Percentiles rank a stretch among this genome's conserved stretches.
These are phyloP conservation scores for Thalassiosira hispida DNA, from an alignment of 352 stramenopile genomes.

Conservation along the genomic window DNA sequence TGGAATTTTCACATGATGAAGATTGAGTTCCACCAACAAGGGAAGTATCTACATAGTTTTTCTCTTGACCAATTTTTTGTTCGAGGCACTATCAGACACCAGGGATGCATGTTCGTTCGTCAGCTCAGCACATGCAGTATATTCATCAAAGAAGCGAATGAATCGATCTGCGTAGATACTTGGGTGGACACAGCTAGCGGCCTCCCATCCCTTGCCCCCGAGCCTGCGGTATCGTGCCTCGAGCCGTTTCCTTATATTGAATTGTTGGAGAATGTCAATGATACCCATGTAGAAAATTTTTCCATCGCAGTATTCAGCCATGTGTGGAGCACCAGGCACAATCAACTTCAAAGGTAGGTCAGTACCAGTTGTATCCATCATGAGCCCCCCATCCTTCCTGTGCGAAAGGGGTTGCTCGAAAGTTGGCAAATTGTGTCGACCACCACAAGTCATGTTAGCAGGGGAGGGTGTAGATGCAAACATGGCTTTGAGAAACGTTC, in stretches of 20 bases:
- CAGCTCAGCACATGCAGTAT: conserved; percentile 27
- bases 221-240: conserved; percentile 83
- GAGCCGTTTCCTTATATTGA: conserved; percentile 91
- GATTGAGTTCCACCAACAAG: no score
- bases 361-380: conserved; percentile 75
- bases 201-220: conserved; percentile 54
- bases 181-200: conserved; percentile 80
- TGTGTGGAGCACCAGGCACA: conserved; percentile 82
- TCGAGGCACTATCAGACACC: conserved; percentile 12
- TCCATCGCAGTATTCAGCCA: conserved; percentile 88
- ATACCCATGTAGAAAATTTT: conserved; percentile 97
- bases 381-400: conserved; percentile 76
- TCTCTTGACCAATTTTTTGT: conserved; percentile 1
- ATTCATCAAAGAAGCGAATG: conserved; percentile 82
- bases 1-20: no score
- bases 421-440: conserved; percentile 27
- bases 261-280: conserved; percentile 96
- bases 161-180: conserved; percentile 81
- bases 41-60: no score
- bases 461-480: conserved; percentile 6
- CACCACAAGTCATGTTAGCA: neutral
- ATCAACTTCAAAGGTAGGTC: conserved; percentile 67
- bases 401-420: conserved; percentile 67
- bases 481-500: conserved; percentile 8
- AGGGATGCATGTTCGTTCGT: neutral